Base-by-base conservation (phyloP, 345 rosid genomes). In the Aegle marmelos region DNA sequence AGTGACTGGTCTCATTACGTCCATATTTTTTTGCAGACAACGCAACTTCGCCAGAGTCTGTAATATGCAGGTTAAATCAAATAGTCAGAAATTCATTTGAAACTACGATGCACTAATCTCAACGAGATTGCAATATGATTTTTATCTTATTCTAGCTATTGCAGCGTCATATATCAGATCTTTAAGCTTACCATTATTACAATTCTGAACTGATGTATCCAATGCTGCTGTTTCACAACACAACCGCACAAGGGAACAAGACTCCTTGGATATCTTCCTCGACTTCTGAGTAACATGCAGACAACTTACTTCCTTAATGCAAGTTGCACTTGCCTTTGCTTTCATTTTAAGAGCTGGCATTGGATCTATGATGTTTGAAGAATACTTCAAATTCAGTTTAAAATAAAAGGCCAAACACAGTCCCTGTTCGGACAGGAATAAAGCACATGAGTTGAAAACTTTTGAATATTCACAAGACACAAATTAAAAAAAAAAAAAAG, bases 341-440 rank as follows among this genome's bases (percentile, higher is more conserved):
- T 89, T 89, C 92, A 89, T 89, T 81, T 84, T 86, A 80, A 85
- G 56, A 21, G 91, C 82, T 80, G 94, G 94, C 94, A 91, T 89
- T 84, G 88, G 89, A 80, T 83, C 83, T 79, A 72, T 45, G 76
- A 74, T 68, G 53, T 73, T 28, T 28, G 69, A 79, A 19, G 45
- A 74, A 73, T 59, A 24, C 56, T 73, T 73, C 59, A 74, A 69
- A 74, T 74, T n/a, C 25, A 41, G 30, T 21, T 17, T 10, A 10
- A 45, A 74, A 41, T 57, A 41, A 37, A 73, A 61, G 11, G 68
- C 68, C 28, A 7, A 61, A 61, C 17, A 45, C 45, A 28, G 36
- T 17, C 68, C 37, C 57, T 21, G 77, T 62, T 37, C 0, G 9
- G 36, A 59, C 0, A 41, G 17, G 27, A 39, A 7, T 6, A 48